Evolutionary conservation across 768 basidiomycete genomes (phyloP).

Genomic region (Trametes villosa): DNA sequence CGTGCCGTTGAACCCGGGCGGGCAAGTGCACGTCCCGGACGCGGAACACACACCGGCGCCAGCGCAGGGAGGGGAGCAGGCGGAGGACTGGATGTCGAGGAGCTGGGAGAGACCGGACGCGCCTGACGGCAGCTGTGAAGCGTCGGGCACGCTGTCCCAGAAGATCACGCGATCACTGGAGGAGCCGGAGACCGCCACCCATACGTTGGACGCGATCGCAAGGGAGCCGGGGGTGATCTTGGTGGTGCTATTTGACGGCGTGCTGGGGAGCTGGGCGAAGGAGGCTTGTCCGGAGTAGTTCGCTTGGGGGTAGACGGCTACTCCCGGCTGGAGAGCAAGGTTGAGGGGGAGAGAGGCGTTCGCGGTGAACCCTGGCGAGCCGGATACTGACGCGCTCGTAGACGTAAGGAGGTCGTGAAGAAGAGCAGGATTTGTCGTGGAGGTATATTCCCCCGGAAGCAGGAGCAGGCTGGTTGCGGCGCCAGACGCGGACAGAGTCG

Average conservation of each 20-base stretch:
- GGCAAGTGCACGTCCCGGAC: constrained; percentile 73
- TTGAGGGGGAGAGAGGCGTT: constrained; percentile 66
- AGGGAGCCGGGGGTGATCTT: constrained; percentile 59
- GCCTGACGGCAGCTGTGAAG: constrained; percentile 64
- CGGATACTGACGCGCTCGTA: constrained; percentile 58
- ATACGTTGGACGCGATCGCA: constrained; percentile 69
- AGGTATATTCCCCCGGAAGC: constrained; percentile 78
- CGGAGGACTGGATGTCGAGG: constrained; percentile 71
- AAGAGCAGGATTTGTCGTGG: constrained; percentile 71
- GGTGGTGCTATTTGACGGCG: constrained; percentile 34
- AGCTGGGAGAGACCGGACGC: constrained; percentile 54
- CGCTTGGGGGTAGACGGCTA: constrained; percentile 64
- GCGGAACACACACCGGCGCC: constrained; percentile 73
- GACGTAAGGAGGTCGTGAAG: constrained; percentile 71
- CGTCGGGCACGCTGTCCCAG: constrained; percentile 81
- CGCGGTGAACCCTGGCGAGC: constrained; percentile 69
- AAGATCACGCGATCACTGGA: constrained; percentile 62
- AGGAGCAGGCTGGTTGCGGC: constrained; percentile 59
- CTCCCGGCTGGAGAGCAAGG: constrained; percentile 66
- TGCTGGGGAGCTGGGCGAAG: constrained; percentile 60
- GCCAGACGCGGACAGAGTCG: constrained; percentile 61
- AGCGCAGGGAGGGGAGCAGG: constrained; percentile 79
- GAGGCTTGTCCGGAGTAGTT: constrained; percentile 69
- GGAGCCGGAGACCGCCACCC: constrained; percentile 67
- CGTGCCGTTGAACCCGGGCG: constrained; percentile 73